A percentile compares a stretch with the other conserved stretches of the same genome.
Evolutionary conservation across 345 rosid genomes (phyloP).

Genomic region (Hibiscus trionum): DNA sequence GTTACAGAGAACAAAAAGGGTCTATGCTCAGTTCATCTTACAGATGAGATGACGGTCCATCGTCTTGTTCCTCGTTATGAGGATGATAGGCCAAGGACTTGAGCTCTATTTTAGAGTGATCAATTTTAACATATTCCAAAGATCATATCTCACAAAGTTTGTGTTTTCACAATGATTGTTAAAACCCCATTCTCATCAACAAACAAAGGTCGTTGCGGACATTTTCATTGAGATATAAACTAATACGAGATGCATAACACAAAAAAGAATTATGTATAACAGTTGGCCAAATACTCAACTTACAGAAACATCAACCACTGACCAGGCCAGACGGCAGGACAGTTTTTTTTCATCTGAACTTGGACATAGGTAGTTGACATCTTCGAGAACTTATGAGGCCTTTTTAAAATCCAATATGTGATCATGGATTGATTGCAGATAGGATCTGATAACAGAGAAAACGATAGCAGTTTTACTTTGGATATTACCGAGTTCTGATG

Average conservation of each 20-base stretch:
- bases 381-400: neutral
- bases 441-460: slow-evolving; percentile 28
- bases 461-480: neutral
- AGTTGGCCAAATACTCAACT: neutral
- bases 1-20: no score
- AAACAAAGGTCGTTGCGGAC: neutral
- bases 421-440: slow-evolving; percentile 22
- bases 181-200: no score
- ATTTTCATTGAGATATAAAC: neutral
- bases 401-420: neutral
- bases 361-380: neutral
- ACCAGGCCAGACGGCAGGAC: neutral
- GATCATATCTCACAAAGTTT: no score
- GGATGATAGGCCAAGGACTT: no score
- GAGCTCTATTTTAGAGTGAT: no score
- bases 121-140: no score
- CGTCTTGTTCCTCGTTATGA: no score
- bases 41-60: no score
- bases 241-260: neutral
- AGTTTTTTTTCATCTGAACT: neutral
- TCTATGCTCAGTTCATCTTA: no score
- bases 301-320: neutral
- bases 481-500: neutral
- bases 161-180: no score
- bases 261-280: neutral